phyloP scores from a whole-genome alignment of 2,329 filamentous ascomycete species.

The Phyllachora maydis region DNA sequence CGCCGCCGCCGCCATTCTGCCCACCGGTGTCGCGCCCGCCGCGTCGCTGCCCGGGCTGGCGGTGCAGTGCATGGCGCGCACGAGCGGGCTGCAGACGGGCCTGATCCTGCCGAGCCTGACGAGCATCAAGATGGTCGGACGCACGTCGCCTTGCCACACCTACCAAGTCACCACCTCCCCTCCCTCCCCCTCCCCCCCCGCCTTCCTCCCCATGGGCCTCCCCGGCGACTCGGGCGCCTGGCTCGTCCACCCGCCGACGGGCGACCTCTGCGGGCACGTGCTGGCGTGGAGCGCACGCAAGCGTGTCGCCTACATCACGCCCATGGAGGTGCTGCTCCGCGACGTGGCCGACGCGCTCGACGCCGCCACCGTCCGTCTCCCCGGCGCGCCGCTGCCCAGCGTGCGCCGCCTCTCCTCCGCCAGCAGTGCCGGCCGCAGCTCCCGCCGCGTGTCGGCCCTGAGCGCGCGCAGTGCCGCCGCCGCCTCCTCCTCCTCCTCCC shows the following conservation, averaged over 20 bases:
- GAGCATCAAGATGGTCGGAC: constrained; percentile 73
- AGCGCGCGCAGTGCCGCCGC: too few species aligned
- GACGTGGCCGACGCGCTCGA: constrained; percentile 68
- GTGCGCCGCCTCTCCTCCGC: neutral
- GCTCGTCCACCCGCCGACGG: constrained; percentile 66
- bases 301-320: constrained; percentile 75
- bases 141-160: constrained; percentile 57
- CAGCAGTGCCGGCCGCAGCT: neutral
- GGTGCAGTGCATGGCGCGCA: constrained; percentile 78
- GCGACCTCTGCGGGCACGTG: constrained; percentile 72
- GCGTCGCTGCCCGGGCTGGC: constrained; percentile 48
- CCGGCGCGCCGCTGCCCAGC: constrained; percentile 25
- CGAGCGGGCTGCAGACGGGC: constrained; percentile 64
- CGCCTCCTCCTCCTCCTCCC: too few species aligned
- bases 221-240: constrained; percentile 87
- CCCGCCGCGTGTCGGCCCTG: too few species aligned
- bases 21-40: constrained; percentile 36
- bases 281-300: constrained; percentile 71
- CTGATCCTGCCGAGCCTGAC: constrained; percentile 59
- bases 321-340: constrained; percentile 75
- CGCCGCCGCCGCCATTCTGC: constrained; percentile 18
- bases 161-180: constrained; percentile 28
- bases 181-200: constrained; percentile 1
- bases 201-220: constrained; percentile 30
- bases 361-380: constrained; percentile 49